Evolutionary conservation across 768 basidiomycete genomes (phyloP).

Genomic region (Collybia mongolica): DNA sequence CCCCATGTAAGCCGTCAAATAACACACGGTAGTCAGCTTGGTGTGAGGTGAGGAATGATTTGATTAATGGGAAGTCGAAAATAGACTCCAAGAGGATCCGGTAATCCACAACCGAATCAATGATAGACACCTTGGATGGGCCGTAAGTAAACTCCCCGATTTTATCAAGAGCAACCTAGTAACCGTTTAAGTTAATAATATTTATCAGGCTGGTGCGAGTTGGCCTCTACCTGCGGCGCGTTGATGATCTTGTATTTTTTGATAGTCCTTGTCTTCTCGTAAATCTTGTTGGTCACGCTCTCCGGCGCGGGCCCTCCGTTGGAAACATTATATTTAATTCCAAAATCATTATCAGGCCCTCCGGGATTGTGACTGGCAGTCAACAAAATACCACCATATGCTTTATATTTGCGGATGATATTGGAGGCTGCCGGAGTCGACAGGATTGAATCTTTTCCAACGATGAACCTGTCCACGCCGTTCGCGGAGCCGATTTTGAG

Average conservation of each 20-base stretch:
- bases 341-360: slow-evolving; percentile 97
- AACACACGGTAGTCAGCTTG: slow-evolving; percentile 75
- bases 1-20: slow-evolving; percentile 95
- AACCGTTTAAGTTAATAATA: slow-evolving; percentile 5
- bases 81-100: slow-evolving; percentile 78
- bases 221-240: slow-evolving; percentile 60
- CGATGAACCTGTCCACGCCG: slow-evolving; percentile 86
- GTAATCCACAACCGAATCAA: slow-evolving; percentile 94
- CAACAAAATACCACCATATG: slow-evolving; percentile 93
- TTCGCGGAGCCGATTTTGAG: slow-evolving; percentile 94
- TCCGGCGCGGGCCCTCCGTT: slow-evolving; percentile 99
- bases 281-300: slow-evolving; percentile 94
- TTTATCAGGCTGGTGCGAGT: neutral
- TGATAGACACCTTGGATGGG: slow-evolving; percentile 81
- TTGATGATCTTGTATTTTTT: slow-evolving; percentile 83
- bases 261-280: slow-evolving; percentile 87
- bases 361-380: slow-evolving; percentile 99
- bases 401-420: slow-evolving; percentile 94
- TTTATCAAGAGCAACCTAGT: slow-evolving; percentile 80
- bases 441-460: slow-evolving; percentile 88
- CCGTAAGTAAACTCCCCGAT: slow-evolving; percentile 80
- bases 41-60: slow-evolving; percentile 77
- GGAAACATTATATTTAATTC: slow-evolving; percentile 98
- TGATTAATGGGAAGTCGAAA: slow-evolving; percentile 94
- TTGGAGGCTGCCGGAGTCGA: slow-evolving; percentile 98